Evolutionary conservation across 768 basidiomycete genomes (phyloP).

Genomic region (Hortiboletus flavorubellus): DNA sequence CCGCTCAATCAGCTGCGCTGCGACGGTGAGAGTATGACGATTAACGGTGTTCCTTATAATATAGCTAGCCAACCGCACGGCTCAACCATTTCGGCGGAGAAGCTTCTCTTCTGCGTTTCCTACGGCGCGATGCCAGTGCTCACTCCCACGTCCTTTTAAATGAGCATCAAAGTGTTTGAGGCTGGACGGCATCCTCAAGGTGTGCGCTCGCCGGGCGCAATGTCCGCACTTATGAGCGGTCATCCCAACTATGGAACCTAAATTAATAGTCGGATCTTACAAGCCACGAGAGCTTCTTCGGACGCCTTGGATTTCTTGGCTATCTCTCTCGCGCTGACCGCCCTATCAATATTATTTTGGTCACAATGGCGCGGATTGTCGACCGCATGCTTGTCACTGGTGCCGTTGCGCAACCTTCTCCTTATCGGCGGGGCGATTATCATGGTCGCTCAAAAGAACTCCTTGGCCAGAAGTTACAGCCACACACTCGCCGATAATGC

Average conservation of each 20-base stretch:
- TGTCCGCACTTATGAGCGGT: not conserved
- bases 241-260: not conserved
- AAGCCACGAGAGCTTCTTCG: not conserved
- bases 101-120: not conserved
- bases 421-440: not conserved
- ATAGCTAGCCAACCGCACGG: not conserved
- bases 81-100: not conserved
- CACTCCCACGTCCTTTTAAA: not conserved
- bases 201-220: not conserved
- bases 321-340: not conserved
- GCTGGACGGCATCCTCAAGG: not conserved
- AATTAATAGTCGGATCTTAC: not conserved
- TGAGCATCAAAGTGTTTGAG: not conserved
- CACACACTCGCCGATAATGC: not conserved
- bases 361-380: constrained; percentile 2
- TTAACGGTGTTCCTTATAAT: not conserved
- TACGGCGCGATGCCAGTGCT: not conserved
- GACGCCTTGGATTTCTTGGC: not conserved
- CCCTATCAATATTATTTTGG: not conserved
- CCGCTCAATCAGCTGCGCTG: constrained; percentile 4
- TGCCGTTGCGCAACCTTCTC: not conserved
- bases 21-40: not conserved
- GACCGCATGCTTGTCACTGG: not conserved
- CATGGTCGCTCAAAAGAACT: not conserved
- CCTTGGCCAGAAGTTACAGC: not conserved